Conservation (phyloP, 495 filamentous ascomycete genomes). For the Chaetomium fimeti region DNA sequence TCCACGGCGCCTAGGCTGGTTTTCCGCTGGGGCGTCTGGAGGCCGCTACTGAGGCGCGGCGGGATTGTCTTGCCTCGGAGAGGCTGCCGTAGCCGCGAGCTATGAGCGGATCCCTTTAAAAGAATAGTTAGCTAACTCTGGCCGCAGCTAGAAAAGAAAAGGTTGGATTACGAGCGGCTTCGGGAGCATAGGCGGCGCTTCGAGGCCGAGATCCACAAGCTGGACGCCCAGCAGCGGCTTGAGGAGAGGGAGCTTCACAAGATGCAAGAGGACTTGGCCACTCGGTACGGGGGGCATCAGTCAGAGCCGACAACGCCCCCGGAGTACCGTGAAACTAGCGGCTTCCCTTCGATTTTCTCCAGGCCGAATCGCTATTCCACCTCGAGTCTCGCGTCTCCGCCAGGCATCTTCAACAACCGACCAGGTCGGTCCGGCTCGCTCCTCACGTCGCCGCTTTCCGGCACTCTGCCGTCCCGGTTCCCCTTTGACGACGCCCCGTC, state of each 20-base stretch:
- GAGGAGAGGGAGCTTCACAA: constrained; percentile 79
- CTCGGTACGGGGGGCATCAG: constrained; percentile 62
- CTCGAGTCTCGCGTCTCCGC: constrained; percentile 76
- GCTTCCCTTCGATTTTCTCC: constrained; percentile 69
- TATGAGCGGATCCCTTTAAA: background rate
- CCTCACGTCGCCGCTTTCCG: constrained; percentile 58
- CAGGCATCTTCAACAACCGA: constrained; percentile 70
- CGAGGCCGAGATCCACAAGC: constrained; percentile 80
- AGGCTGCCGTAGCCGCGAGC: constrained; percentile 6
- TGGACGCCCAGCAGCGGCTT: constrained; percentile 75
- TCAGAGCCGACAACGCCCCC: constrained; percentile 97
- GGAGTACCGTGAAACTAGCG: constrained; percentile 70
- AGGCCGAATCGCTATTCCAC: constrained; percentile 80
- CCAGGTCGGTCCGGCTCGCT: constrained; percentile 71
- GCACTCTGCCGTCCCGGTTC: constrained; percentile 51
- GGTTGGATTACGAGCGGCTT: constrained; percentile 79
- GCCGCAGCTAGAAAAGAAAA: constrained; percentile 84
- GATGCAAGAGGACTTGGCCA: constrained; percentile 69
- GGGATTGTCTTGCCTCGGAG: background rate
- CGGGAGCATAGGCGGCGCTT: constrained; percentile 81
- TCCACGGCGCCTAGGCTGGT: background rate
- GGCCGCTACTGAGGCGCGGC: background rate
- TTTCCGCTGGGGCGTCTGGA: background rate
- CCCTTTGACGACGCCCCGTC: constrained; percentile 63
- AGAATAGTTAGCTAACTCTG: constrained; percentile 26